These are phyloP conservation scores for Macrolepiota dolichaula DNA, from an alignment of 768 basidiomycete genomes.

Conservation along the genomic window DNA sequence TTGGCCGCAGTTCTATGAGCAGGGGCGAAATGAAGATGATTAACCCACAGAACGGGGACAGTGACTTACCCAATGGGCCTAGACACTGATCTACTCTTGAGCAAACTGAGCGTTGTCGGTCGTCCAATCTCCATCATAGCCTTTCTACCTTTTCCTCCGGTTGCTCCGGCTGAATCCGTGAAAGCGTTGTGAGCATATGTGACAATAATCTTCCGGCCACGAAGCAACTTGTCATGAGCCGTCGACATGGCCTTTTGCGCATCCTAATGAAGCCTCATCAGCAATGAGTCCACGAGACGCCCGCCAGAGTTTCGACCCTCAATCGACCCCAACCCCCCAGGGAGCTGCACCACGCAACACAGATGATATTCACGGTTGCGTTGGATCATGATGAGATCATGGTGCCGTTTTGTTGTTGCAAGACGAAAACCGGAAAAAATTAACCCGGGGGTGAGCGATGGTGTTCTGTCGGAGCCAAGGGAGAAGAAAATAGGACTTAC, in stretches of 20 bases:
- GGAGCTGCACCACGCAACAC: neutral
- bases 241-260: constrained; percentile 71
- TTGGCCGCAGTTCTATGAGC: constrained; percentile 71
- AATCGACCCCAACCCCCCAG: neutral
- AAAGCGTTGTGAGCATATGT: constrained; percentile 89
- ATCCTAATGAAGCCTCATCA: constrained; percentile 51
- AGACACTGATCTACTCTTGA: constrained; percentile 62
- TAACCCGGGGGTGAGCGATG: constrained; percentile 9
- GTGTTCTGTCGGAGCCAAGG: constrained; percentile 3
- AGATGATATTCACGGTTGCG: neutral
- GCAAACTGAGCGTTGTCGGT: constrained; percentile 84
- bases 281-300: neutral
- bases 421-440: constrained; percentile 20
- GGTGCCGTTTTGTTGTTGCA: constrained; percentile 1
- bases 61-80: constrained; percentile 48
- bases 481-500: constrained; percentile 51
- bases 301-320: neutral
- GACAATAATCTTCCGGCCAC: constrained; percentile 88
- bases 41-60: constrained; percentile 3
- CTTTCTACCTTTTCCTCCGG: constrained; percentile 31
- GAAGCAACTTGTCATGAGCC: constrained; percentile 75
- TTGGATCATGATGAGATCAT: neutral
- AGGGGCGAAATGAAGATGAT: neutral
- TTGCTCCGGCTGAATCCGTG: constrained; percentile 27
- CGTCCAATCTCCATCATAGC: constrained; percentile 54